Base-by-base conservation (phyloP, 768 basidiomycete species). In the Lentinula detonsa region DNA sequence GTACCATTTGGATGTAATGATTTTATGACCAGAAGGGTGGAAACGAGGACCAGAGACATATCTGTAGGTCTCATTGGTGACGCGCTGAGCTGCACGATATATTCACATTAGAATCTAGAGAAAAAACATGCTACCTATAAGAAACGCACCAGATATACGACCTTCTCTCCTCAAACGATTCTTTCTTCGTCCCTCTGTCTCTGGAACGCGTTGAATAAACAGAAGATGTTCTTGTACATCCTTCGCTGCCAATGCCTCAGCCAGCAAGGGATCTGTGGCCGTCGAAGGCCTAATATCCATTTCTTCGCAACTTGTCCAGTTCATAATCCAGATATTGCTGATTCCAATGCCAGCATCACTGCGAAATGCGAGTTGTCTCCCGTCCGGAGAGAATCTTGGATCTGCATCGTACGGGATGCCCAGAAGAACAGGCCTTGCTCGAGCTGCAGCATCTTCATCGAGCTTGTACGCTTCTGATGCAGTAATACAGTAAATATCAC, bases 1-100 rank as follows among this genome's bases (percentile, higher is more conserved):
- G 63, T 88, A 90, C 88, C 88, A 89, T 69, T 90, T 90, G 8
- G 88, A 89, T 16, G 88, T 85, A 57, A 90, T 73, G 28, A 90
- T 71, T 64, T 78, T 84, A 34, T 70, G 65, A 1, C 85, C 86
- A 8, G 82, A 83, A 3, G 87, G 85, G 66, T 91, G 86, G 76
- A 87, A 89, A 53, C 85, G 82, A 4, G 87, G 77, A 60, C 88
- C 87, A 37, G 83, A 81, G 5, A 90, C 78, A 80, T 81, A 88
- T 67, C 87, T 80, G 65, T 82, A 90, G 0, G 89, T 90, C 69
- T 90, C 88, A 64, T 90, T 90, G 3, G 88, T 89, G 49, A 90
- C 78, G 16, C 55, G 53, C 21, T 57, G 53, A 23, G 61, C 61
- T 62, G 35, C 33, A 15, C 37, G 39, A 52, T 9, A 40, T 51